Base-by-base conservation (phyloP, 129 eudicot genomes). In the Smallanthus sonchifolius region DNA sequence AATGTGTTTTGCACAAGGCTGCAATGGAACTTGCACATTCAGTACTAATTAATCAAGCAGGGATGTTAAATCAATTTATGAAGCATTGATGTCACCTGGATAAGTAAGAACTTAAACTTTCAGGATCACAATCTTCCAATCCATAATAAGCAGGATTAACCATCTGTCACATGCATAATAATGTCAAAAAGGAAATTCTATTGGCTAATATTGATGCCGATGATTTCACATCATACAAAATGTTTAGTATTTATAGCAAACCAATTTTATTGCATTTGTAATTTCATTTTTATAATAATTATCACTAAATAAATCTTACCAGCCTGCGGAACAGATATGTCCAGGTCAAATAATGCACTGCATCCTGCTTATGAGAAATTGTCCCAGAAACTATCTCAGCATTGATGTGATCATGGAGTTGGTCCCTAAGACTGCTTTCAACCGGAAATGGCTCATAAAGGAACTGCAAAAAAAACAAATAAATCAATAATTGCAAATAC, bases 361-460 rank as follows among this genome's bases (percentile, higher is more conserved):
- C 98, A 55, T 93, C 98, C 82, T 90, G 96, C 79, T 93, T 93
- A 74, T 93, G 96, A 76, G 89, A 79, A 64, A 93, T 93, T 67
- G 98, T 93, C 71, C 97, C 98, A 73, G 98, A 87, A 77, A 93
- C 87, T 74, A 93, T 93, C 83, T 93, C 98, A 20, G 98, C 98
- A 80, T 93, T 93, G 65, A 93, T 72, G 82, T 93, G 98, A 75
- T 93, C 95, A 78, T 90, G 98, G 72, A 93, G 79, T 75, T 93
- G 97, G 78, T 90, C 97, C 75, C 91, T 86, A 56, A 93, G 91
- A 80, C 98, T 93, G 85, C 98, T 93, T 83, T 93, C 97, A 81
- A 93, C 98, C 13, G 98, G 98, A 76, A 93, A 93, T 71, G 97
- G 98, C 75, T 93, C 98, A 77, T 93, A 93, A 57, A 93, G 98